Conservation (phyloP, 2,329 filamentous ascomycete species). For the Boeremia exigua region DNA sequence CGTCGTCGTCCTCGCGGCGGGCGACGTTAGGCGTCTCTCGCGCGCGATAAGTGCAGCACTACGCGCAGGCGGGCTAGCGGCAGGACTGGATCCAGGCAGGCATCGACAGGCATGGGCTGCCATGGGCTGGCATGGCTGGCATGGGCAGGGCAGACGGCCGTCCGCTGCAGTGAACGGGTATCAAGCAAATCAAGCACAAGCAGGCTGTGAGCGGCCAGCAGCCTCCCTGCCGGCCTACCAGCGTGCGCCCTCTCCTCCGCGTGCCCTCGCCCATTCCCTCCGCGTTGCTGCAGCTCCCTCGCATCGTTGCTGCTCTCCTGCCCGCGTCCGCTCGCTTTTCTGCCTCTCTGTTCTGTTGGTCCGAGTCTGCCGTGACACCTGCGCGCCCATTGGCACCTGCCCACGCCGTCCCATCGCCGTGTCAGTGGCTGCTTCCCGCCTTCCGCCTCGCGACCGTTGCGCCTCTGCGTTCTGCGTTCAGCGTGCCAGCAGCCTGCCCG, state of each 20-base stretch:
- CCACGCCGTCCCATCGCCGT: slow-evolving; percentile 13
- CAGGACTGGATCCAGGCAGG: slow-evolving; percentile 17
- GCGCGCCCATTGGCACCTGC: slow-evolving; percentile 14
- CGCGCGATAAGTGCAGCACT: slow-evolving; percentile 18
- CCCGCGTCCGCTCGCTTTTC: slow-evolving; percentile 32
- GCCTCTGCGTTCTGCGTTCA: slow-evolving; percentile 4
- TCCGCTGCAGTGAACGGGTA: slow-evolving; percentile 12
- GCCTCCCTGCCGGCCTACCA: slow-evolving; percentile 5
- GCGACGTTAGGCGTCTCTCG: slow-evolving; percentile 1
- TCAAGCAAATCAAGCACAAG: slow-evolving; percentile 17
- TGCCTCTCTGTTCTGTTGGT: not conserved
- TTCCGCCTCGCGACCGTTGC: slow-evolving; percentile 17
- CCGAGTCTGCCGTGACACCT: slow-evolving; percentile 10
- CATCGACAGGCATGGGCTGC: slow-evolving; percentile 3
- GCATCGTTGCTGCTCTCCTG: slow-evolving; percentile 13
- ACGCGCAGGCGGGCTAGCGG: slow-evolving; percentile 12
- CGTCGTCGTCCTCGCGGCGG: slow-evolving; percentile 4
- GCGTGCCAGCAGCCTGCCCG: not conserved
- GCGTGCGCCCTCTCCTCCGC: slow-evolving; percentile 13
- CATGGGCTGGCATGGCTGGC: not conserved
- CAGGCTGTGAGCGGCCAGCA: not conserved
- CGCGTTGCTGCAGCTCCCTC: not conserved
- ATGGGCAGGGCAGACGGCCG: not conserved
- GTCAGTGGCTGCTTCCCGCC: slow-evolving; percentile 9
- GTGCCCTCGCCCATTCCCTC: slow-evolving; percentile 10